Evolutionary conservation across 176 grass and related monocot species (phyloP).

Genomic region (Avena sativa): DNA sequence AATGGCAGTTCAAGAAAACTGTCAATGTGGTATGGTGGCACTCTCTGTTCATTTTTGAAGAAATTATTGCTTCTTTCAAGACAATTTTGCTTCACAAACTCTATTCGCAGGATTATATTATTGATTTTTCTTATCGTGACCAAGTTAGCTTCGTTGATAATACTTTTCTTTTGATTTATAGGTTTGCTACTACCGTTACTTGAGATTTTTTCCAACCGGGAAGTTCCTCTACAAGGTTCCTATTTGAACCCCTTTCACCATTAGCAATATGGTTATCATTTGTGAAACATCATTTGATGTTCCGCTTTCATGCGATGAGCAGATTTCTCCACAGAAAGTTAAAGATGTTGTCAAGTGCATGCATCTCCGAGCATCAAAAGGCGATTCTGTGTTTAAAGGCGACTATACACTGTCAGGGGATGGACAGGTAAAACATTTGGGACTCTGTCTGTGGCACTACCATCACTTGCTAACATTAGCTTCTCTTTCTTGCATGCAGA

Average conservation of each 20-base stretch:
- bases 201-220: conserved; percentile 88
- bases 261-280: neutral
- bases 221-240: conserved; percentile 95
- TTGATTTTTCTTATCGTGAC: neutral
- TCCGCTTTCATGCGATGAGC: conserved; percentile 32
- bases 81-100: neutral
- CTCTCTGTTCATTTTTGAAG: conserved; percentile 30
- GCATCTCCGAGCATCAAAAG: conserved; percentile 85
- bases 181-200: conserved; percentile 94
- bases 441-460: neutral
- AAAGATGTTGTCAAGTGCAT: conserved; percentile 96
- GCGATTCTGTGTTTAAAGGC: conserved; percentile 88
- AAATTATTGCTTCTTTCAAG: neutral
- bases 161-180: conserved; percentile 35
- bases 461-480: conserved; percentile 29
- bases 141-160: conserved; percentile 25
- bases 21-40: conserved; percentile 87
- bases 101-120: neutral
- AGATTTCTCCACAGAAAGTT: conserved; percentile 90
- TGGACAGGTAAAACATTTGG: conserved; percentile 56
- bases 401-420: conserved; percentile 74
- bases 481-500: conserved; percentile 53
- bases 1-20: conserved; percentile 95
- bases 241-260: conserved; percentile 1
- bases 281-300: conserved; percentile 20